A percentile compares a stretch with the other conserved stretches of the same genome.
phyloP scores from a whole-genome alignment of 495 filamentous ascomycete genomes.

The Penicillium daleae region DNA sequence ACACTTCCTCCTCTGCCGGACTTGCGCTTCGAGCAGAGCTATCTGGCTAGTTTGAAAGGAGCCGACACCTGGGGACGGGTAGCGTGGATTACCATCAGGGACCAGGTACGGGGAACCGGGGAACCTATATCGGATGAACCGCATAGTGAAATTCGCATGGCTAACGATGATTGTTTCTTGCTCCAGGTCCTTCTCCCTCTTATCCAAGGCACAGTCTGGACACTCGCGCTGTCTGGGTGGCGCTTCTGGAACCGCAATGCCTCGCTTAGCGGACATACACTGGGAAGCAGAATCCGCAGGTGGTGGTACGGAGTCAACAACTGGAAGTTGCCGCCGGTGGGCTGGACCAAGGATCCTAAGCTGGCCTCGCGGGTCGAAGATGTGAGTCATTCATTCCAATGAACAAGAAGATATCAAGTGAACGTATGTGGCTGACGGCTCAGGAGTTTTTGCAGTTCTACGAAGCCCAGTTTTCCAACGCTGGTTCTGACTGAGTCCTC shows the following conservation, averaged over 20 bases:
- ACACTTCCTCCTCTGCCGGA: conserved; percentile 86
- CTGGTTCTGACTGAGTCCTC: conserved; percentile 36
- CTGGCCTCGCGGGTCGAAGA: conserved; percentile 50
- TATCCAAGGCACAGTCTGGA: conserved; percentile 82
- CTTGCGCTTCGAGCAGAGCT: conserved; percentile 95
- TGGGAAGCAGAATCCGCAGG: conserved; percentile 71
- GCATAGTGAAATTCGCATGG: background rate
- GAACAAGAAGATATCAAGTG: conserved; percentile 17
- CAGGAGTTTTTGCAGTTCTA: conserved; percentile 52
- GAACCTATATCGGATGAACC: background rate
- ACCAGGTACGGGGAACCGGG: conserved; percentile 66
- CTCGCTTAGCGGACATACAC: conserved; percentile 66
- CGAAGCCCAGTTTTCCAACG: conserved; percentile 46
- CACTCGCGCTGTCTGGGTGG: conserved; percentile 79
- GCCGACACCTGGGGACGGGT: conserved; percentile 78
- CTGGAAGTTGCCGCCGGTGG: conserved; percentile 64
- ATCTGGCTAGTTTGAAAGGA: conserved; percentile 78
- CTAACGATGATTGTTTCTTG: conserved; percentile 11
- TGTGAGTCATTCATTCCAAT: conserved; percentile 41
- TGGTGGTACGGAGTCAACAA: conserved; percentile 95
- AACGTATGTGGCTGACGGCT: conserved; percentile 33
- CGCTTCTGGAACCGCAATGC: conserved; percentile 77
- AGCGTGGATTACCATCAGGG: conserved; percentile 79
- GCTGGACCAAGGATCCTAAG: conserved; percentile 30
- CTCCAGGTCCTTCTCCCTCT: conserved; percentile 78